Base-by-base conservation (phyloP, 176 grass and related monocot genomes). In the Oryza glaberrima region DNA sequence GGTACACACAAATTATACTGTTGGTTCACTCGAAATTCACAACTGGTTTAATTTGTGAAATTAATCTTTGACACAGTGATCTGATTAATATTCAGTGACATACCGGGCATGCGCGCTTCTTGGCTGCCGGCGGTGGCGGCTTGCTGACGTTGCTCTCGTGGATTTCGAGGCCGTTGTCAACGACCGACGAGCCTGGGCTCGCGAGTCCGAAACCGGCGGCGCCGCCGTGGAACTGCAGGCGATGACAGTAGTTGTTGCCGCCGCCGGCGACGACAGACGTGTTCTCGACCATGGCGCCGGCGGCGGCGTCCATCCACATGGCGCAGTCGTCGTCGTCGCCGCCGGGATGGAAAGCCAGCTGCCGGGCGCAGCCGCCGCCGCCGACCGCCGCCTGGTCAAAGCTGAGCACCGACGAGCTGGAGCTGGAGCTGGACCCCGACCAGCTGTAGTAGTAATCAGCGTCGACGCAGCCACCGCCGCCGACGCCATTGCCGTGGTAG, bases 341-440 rank as follows among this genome's bases (percentile, higher is more conserved):
- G 4, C 38, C 67, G 38, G 65, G 2, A 23, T 63, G 19, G 58
- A 63, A 85, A 22, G 30, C 65, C 38, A 83, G 52, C 36, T 82
- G 82, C 40, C 49, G 69, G 4, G 45, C 76, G 5, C 83, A 77
- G 14, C 83, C 44, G 30, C 30, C 30, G 28, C 30, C 30, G 64
- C 73, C 60, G 2, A 70, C n/a, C 51, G 51, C 51, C 19, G n/a
- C 64, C 70, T 90, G 85, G 79, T 98, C 96, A 20, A 98, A 98
- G 81, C 93, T 92, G 79, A 98, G 93, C 51, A 98, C 89, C 56
- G 93, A 98, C 49, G 96, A 89, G 87, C 82, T 91, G 6, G 95
- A 93, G 88, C 84, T 88, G 54, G 90, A 77, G 74, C 81, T 90
- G 69, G 86, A 49, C 20, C 76, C 72, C 0, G 88, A 83, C 1